A percentile compares a stretch with the other conserved stretches of the same genome.
These are phyloP conservation scores for Balansia obtecta DNA, from an alignment of 2,329 filamentous ascomycete genomes.

Conservation along the genomic window DNA sequence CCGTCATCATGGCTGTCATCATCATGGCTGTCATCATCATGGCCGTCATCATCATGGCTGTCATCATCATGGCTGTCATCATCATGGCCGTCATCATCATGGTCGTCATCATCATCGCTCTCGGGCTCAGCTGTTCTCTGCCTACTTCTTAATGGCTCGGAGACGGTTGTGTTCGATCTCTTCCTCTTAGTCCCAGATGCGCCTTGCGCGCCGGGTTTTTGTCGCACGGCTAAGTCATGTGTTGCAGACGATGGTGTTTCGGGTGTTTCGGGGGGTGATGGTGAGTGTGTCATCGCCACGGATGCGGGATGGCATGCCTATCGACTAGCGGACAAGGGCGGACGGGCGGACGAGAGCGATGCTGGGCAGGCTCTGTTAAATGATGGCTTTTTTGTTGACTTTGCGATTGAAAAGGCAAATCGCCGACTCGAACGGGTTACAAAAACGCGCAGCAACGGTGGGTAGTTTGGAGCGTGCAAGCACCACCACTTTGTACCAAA, in stretches of 20 bases:
- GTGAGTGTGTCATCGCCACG: slow-evolving; percentile 10
- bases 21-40: no score
- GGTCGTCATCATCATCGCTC: slow-evolving; percentile 8
- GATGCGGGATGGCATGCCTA: slow-evolving; percentile 14
- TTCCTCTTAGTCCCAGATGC: slow-evolving; percentile 21
- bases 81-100: no score
- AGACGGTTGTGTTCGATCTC: slow-evolving; percentile 14
- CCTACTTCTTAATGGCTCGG: slow-evolving; percentile 12
- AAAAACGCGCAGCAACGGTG: no score
- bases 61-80: no score
- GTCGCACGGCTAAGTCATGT: slow-evolving; percentile 14
- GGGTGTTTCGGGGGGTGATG: slow-evolving; percentile 10
- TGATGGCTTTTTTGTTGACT: no score
- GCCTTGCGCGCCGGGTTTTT: slow-evolving; percentile 12
- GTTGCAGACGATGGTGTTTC: slow-evolving; percentile 10
- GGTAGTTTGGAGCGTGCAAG: no score
- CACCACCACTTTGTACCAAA: no score
- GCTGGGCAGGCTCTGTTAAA: no score
- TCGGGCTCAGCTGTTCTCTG: slow-evolving; percentile 10
- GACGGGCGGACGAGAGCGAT: not conserved
- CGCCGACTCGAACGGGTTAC: no score
- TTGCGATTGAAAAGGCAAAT: no score
- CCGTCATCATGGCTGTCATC: no score
- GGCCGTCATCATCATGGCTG: no score
- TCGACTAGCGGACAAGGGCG: not conserved